phyloP scores from a whole-genome alignment of 305 asterid species.

The Rubia peregrina region DNA sequence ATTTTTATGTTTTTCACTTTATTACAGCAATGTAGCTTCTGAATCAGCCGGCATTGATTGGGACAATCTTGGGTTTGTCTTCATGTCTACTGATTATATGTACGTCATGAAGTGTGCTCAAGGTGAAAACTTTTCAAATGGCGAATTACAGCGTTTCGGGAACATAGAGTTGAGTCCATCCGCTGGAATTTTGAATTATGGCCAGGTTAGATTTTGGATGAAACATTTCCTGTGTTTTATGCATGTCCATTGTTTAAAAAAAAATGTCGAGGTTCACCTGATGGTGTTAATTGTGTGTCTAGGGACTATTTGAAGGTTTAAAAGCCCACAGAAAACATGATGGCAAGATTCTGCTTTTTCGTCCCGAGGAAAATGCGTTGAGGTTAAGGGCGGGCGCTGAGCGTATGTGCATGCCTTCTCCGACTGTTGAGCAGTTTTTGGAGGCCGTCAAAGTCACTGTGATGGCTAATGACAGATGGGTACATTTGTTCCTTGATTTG shows the following conservation, averaged over 20 bases:
- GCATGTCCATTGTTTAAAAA: neutral
- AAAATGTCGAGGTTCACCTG: neutral
- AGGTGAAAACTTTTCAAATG: conserved; percentile 60
- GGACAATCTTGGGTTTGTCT: conserved; percentile 83
- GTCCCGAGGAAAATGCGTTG: conserved; percentile 79
- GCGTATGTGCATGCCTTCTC: conserved; percentile 98
- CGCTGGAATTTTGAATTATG: conserved; percentile 87
- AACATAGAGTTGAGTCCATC: conserved; percentile 95
- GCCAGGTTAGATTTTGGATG: conserved; percentile 57
- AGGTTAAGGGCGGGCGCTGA: conserved; percentile 80
- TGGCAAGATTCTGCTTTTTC: conserved; percentile 77
- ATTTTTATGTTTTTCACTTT: neutral
- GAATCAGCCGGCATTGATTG: conserved; percentile 73
- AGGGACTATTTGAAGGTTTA: conserved; percentile 94
- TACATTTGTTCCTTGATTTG: conserved; percentile 17
- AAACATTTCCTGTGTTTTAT: neutral
- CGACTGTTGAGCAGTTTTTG: conserved; percentile 74
- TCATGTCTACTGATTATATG: conserved; percentile 86
- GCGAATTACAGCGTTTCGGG: conserved; percentile 83
- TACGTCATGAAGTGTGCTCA: conserved; percentile 73
- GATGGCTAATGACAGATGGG: conserved; percentile 94
- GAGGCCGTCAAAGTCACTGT: conserved; percentile 88
- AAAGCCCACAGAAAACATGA: conserved; percentile 80
- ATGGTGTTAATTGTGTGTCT: conserved; percentile 11
- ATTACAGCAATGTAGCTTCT: conserved; percentile 40